A percentile compares a stretch with the other conserved stretches of the same genome.
These are phyloP conservation scores for Metschnikowia bowlesiae DNA, from an alignment of 805 yeast species.

Conservation along the genomic window DNA sequence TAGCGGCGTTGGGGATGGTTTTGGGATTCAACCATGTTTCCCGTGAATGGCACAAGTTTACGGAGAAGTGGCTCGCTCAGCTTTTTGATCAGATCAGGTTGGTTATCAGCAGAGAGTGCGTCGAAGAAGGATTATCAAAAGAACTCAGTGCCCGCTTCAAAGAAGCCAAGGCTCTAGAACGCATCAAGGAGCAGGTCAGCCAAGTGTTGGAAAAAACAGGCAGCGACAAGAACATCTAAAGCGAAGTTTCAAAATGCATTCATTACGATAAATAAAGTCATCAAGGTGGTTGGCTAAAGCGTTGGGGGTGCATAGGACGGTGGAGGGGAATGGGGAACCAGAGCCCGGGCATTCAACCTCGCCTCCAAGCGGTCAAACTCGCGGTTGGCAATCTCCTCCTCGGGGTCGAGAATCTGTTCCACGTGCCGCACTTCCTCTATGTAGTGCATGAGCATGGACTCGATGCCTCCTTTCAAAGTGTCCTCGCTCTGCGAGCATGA, in stretches of 20 bases:
- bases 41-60: slow-evolving; percentile 30
- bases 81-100: slow-evolving; percentile 36
- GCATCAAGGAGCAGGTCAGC: slow-evolving; percentile 13
- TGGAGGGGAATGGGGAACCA: slow-evolving; percentile 10
- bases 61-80: slow-evolving; percentile 23
- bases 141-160: slow-evolving; percentile 27
- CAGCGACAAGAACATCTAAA: neutral
- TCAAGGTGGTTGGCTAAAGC: slow-evolving; percentile 2
- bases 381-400: slow-evolving; percentile 70
- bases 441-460: slow-evolving; percentile 94
- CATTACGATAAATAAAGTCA: slow-evolving; percentile 5
- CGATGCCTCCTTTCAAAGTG: slow-evolving; percentile 92
- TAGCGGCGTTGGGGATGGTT: slow-evolving; percentile 35
- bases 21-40: slow-evolving; percentile 41
- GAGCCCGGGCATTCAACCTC: slow-evolving; percentile 22
- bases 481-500: slow-evolving; percentile 88
- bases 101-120: slow-evolving; percentile 26
- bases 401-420: slow-evolving; percentile 73
- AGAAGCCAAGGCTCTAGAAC: slow-evolving; percentile 18
- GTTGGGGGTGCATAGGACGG: slow-evolving; percentile 23
- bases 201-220: slow-evolving; percentile 8
- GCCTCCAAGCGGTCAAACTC: slow-evolving; percentile 84
- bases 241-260: slow-evolving; percentile 1
- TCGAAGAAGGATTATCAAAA: slow-evolving; percentile 34
- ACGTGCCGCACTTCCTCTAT: slow-evolving; percentile 93